Conservation (phyloP, 805 yeast genomes). For the Komagataella pseudopastoris region DNA sequence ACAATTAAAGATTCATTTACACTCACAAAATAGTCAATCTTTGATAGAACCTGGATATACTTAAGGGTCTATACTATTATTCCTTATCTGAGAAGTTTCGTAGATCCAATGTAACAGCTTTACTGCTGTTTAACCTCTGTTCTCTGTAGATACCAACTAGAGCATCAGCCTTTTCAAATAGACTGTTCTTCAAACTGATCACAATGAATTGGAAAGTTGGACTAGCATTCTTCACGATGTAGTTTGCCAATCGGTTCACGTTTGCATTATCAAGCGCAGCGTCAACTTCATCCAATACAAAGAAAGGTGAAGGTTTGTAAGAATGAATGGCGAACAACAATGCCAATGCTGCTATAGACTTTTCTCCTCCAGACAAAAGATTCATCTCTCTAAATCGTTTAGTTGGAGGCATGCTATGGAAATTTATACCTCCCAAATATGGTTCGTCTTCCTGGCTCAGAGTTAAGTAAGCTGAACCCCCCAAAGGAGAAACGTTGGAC, state of each 20-base stretch:
- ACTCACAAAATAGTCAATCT: background rate
- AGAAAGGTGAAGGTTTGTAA: constrained; percentile 87
- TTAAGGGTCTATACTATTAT: background rate
- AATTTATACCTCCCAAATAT: constrained; percentile 67
- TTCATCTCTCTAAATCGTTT: constrained; percentile 90
- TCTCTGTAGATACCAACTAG: constrained; percentile 88
- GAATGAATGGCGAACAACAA: constrained; percentile 84
- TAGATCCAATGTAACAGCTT: constrained; percentile 61
- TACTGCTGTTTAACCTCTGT: constrained; percentile 58
- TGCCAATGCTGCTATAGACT: constrained; percentile 92
- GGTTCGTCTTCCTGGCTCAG: constrained; percentile 88
- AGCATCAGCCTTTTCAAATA: constrained; percentile 82
- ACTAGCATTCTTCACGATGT: constrained; percentile 62
- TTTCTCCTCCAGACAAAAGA: constrained; percentile 89
- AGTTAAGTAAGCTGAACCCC: constrained; percentile 88
- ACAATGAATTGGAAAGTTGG: constrained; percentile 84
- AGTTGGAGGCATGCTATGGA: constrained; percentile 94
- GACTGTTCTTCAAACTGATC: constrained; percentile 74
- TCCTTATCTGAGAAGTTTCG: constrained; percentile 35
- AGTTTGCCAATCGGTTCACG: constrained; percentile 77
- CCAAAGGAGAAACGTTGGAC: constrained; percentile 56
- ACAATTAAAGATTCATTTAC: background rate
- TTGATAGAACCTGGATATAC: background rate
- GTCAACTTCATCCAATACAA: constrained; percentile 94
- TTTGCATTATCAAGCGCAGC: constrained; percentile 91